Evolutionary conservation across 805 yeast genomes (phyloP).

Genomic region (Phaffomyces antillensis): DNA sequence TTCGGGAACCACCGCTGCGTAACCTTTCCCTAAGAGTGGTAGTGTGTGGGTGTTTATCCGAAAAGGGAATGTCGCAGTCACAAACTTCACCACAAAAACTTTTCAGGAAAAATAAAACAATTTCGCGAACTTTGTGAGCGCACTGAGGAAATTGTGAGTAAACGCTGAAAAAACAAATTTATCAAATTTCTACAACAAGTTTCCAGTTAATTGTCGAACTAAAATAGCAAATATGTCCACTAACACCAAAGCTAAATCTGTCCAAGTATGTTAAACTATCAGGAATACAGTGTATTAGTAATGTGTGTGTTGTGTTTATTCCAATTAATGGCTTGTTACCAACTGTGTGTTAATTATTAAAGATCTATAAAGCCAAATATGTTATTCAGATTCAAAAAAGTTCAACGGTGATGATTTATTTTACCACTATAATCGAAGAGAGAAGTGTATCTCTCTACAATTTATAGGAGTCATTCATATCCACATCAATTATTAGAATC

Average conservation of each 20-base stretch:
- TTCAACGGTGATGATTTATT: no score
- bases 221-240: slow-evolving; percentile 49
- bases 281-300: no score
- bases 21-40: slow-evolving; percentile 1
- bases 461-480: no score
- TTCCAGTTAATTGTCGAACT: slow-evolving; percentile 5
- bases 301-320: no score
- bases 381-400: no score
- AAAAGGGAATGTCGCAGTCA: slow-evolving; percentile 2
- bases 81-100: neutral
- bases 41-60: slow-evolving; percentile 4
- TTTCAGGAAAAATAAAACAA: neutral
- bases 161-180: slow-evolving; percentile 19
- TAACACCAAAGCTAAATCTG: slow-evolving; percentile 55
- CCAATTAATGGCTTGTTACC: no score
- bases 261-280: slow-evolving; percentile 61
- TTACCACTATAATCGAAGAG: no score
- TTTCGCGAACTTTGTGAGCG: neutral
- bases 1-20: neutral
- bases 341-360: no score
- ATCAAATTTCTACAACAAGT: slow-evolving; percentile 14
- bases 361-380: no score
- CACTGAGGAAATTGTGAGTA: neutral
- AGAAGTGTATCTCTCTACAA: no score
- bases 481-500: neutral